These are phyloP conservation scores for Aspergillus bridgeri DNA, from an alignment of 495 filamentous ascomycete genomes.

Conservation along the genomic window DNA sequence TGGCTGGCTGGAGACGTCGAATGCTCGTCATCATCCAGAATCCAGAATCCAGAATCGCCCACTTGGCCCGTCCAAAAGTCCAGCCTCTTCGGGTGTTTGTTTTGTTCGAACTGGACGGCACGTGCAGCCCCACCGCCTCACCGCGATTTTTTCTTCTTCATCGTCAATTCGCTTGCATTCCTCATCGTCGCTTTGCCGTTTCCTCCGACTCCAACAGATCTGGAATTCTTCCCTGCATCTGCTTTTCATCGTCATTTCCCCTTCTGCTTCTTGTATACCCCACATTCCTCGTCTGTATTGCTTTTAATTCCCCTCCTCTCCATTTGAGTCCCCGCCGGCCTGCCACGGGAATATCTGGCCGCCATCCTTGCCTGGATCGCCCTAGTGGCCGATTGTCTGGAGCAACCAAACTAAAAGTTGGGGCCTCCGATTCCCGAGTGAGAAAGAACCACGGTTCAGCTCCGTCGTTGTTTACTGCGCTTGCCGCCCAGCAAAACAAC, in stretches of 20 bases:
- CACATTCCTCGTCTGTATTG: constrained; percentile 6
- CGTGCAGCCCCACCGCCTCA: constrained; percentile 35
- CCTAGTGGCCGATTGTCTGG: constrained; percentile 30
- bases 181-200: background rate
- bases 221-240: background rate
- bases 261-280: background rate
- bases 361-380: constrained; percentile 17
- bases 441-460: constrained; percentile 43
- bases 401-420: constrained; percentile 23
- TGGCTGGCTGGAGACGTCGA: background rate
- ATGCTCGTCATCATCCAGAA: background rate
- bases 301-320: background rate
- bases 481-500: background rate
- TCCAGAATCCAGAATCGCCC: too few species aligned
- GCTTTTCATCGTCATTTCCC: constrained; percentile 1
- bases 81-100: constrained; percentile 22
- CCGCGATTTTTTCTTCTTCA: constrained; percentile 31
- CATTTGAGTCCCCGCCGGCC: background rate
- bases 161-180: constrained; percentile 9
- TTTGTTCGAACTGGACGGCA: constrained; percentile 13
- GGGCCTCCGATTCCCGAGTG: constrained; percentile 15
- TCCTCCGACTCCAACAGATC: background rate
- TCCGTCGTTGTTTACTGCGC: constrained; percentile 15
- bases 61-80: constrained; percentile 14
- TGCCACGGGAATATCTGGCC: background rate